Conservation (phyloP, 805 yeast species). For the Saturnispora besseyi region DNA sequence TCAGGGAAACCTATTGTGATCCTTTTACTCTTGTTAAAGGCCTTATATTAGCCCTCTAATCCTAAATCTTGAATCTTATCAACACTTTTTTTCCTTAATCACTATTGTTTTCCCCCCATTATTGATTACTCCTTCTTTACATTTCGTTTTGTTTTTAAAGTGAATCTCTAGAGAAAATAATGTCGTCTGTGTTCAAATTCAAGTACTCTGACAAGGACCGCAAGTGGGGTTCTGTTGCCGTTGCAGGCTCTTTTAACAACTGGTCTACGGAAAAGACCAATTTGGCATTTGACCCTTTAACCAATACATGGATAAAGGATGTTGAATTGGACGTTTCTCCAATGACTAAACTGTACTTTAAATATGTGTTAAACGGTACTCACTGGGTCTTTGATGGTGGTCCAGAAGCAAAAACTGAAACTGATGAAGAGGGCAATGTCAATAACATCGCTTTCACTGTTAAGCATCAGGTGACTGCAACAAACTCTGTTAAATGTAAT, state of each 20-base stretch:
- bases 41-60: no score
- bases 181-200: slow-evolving; percentile 11
- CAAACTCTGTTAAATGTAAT: background rate
- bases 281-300: slow-evolving; percentile 7
- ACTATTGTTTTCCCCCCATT: slow-evolving; percentile 14
- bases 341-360: slow-evolving; percentile 18
- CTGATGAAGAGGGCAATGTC: slow-evolving; percentile 20
- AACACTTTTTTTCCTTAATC: background rate
- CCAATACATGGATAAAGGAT: slow-evolving; percentile 5
- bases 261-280: slow-evolving; percentile 12
- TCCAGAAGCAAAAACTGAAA: slow-evolving; percentile 14
- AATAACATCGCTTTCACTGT: slow-evolving; percentile 19
- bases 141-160: background rate
- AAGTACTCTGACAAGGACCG: background rate
- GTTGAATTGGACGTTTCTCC: background rate
- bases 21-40: no score
- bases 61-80: background rate
- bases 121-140: slow-evolving; percentile 12
- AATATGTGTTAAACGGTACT: slow-evolving; percentile 22
- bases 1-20: no score
- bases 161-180: background rate
- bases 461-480: background rate
- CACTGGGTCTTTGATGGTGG: slow-evolving; percentile 23
- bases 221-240: slow-evolving; percentile 7
- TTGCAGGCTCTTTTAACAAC: slow-evolving; percentile 17